Conservation (phyloP, 2,329 filamentous ascomycete genomes). For the Fusarium bactridioides region DNA sequence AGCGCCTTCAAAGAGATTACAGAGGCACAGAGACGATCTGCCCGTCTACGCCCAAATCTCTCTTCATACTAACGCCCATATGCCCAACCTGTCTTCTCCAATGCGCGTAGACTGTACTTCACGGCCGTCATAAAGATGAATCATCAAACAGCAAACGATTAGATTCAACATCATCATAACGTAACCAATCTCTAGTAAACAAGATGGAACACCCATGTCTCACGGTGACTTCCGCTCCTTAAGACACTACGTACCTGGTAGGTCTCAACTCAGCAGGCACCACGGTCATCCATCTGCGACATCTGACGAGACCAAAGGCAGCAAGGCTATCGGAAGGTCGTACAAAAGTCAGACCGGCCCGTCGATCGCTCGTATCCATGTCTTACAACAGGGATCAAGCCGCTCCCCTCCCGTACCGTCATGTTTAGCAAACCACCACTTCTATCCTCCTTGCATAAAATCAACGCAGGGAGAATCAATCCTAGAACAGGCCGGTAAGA, state of each 20-base stretch:
- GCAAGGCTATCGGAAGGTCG: accelerated
- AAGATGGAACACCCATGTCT: too few species aligned
- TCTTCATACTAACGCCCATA: accelerated
- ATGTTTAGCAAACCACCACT: accelerated
- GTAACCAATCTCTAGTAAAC: too few species aligned
- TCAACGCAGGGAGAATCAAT: not conserved
- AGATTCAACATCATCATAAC: accelerated
- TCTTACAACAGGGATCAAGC: not conserved
- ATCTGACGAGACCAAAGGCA: accelerated
- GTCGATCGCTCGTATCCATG: not conserved
- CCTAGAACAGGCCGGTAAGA: not conserved
- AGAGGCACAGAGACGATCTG: accelerated
- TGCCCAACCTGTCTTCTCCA: accelerated
- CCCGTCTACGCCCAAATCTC: accelerated
- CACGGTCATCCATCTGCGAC: not conserved
- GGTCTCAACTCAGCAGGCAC: too few species aligned
- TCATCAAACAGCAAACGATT: not conserved
- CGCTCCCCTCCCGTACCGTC: not conserved
- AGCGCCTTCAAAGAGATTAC: not conserved
- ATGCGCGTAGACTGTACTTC: accelerated
- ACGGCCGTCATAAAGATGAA: not conserved
- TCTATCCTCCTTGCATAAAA: not conserved
- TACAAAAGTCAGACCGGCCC: not conserved
- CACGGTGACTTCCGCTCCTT: too few species aligned
- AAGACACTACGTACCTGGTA: not conserved